These are phyloP conservation scores for Botryosphaeria dothidea DNA, from an alignment of 2,329 filamentous ascomycete species.

Conservation along the genomic window DNA sequence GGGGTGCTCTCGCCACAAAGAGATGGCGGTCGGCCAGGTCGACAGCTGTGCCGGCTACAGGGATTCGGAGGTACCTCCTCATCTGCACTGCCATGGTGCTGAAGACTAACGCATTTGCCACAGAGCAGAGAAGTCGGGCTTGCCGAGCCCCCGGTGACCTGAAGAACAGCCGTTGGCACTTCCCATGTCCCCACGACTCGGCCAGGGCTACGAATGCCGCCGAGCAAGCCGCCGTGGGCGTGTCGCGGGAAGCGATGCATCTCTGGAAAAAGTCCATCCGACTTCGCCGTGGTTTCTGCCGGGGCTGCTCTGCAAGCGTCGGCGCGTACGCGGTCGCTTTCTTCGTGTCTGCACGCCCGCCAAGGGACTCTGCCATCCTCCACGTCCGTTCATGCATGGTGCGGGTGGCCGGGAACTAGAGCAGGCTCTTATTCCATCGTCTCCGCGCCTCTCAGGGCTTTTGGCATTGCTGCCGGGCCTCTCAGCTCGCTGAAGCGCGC, in stretches of 20 bases:
- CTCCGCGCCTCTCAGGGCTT: neutral
- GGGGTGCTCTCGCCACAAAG: no score
- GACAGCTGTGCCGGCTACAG: neutral
- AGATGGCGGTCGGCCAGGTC: neutral
- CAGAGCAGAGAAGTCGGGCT: neutral
- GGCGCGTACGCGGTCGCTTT: neutral
- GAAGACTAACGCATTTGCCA: no score
- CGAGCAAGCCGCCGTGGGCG: conserved; percentile 1
- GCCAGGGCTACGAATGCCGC: neutral
- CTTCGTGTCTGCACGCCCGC: neutral
- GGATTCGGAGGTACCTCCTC: neutral
- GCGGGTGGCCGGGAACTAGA: neutral
- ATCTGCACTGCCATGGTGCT: neutral
- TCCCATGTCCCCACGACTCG: neutral
- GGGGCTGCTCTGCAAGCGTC: neutral
- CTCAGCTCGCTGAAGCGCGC: neutral
- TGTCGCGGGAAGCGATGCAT: neutral
- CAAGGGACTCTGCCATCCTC: neutral
- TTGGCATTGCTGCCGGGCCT: neutral
- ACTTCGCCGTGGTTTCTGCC: neutral
- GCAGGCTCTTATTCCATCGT: neutral
- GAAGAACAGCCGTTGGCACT: neutral
- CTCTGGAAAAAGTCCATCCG: neutral
- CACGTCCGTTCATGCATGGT: neutral
- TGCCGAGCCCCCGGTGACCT: neutral